Evolutionary conservation across 192 early-diverging fungal species (phyloP), one percentile per base, ranked within the genome.

Genomic region (Coemansia sp.): DNA sequence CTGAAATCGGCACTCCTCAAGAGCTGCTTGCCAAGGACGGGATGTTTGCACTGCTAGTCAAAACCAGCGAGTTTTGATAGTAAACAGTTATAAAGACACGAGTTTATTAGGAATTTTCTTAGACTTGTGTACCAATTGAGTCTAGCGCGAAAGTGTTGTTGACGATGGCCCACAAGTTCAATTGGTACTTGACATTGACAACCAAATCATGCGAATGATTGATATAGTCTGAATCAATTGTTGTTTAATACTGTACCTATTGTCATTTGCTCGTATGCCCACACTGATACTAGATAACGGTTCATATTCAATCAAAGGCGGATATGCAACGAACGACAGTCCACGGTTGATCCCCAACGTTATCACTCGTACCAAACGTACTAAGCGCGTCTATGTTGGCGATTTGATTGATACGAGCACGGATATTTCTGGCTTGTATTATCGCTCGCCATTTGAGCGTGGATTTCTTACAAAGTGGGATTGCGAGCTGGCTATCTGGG

Each of bases 391-490:
- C 63, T 90, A 87, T 68, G 81, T 94, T 57, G 93, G 85, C 11
- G 93, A 94, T 69, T 85, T 92, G 57, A 68, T 92, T 8, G 76
- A 79, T 44, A 64, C 72, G 10, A 88, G 85, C 73, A 74, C 73
- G 40, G 92, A 93, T 67, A 88, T 88, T 44, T 91, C 92, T 0
- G 88, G 90, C 10, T 73, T 94, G 8, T 89, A 87, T 59, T 89
- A 90, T 74, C 81, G 90, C 42, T 74, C 91, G 10, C 87, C 93
- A 2, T 93, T 93, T 70, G 94, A 95, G 73, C 92, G 88, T 85
- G 94, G 94, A 1, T 86, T 87, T 61, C 64, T 95, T 54, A 87
- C 85, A 6, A 86, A 87, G 50, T 95, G 94, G 94, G 91, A 91
- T 62, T 77, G 87, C 10, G 87, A 95, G 80, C 84, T 87, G 59